Percentiles rank a stretch among this genome's conserved stretches.
phyloP scores from a whole-genome alignment of 2,329 filamentous ascomycete species.

The Fusarium beomiforme region DNA sequence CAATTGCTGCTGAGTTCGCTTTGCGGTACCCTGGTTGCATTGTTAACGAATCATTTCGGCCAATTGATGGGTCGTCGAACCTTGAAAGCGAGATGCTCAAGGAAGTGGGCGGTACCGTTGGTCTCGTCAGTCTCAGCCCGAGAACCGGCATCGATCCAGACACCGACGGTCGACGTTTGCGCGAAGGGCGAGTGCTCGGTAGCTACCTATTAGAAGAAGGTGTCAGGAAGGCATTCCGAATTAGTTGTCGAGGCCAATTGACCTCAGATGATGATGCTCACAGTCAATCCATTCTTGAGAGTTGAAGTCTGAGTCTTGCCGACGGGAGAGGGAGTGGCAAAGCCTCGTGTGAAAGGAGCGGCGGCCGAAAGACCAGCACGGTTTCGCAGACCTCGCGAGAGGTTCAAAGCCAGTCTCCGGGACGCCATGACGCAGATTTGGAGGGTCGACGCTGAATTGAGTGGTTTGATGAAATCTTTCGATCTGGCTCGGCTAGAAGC shows the following conservation, averaged over 20 bases:
- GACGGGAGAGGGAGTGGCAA: constrained; percentile 85
- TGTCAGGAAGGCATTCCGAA: constrained; percentile 41
- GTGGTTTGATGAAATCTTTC: constrained; percentile 66
- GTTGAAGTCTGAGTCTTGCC: constrained; percentile 96
- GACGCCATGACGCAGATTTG: constrained; percentile 83
- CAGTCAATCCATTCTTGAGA: constrained; percentile 96
- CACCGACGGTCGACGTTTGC: constrained; percentile 96
- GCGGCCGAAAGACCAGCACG: constrained; percentile 84
- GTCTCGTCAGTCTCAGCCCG: constrained; percentile 98
- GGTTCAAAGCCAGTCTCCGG: constrained; percentile 94
- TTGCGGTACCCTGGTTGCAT: constrained; percentile 80
- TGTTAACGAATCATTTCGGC: constrained; percentile 28
- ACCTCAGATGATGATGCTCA: constrained; percentile 56
- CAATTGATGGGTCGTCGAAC: constrained; percentile 59
- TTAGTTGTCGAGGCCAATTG: constrained; percentile 52
- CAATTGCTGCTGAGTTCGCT: constrained; percentile 94
- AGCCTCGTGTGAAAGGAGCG: constrained; percentile 81
- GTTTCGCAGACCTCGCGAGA: constrained; percentile 89
- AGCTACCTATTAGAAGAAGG: constrained; percentile 74
- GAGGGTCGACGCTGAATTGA: constrained; percentile 61
- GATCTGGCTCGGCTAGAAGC: constrained; percentile 57
- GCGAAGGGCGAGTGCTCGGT: constrained; percentile 98
- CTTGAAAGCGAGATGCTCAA: constrained; percentile 99
- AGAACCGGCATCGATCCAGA: constrained; percentile 99
- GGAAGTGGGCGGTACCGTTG: constrained; percentile 99